Base-by-base conservation (phyloP, 2,329 filamentous ascomycete species). In the Lasiodiplodia sp. region DNA sequence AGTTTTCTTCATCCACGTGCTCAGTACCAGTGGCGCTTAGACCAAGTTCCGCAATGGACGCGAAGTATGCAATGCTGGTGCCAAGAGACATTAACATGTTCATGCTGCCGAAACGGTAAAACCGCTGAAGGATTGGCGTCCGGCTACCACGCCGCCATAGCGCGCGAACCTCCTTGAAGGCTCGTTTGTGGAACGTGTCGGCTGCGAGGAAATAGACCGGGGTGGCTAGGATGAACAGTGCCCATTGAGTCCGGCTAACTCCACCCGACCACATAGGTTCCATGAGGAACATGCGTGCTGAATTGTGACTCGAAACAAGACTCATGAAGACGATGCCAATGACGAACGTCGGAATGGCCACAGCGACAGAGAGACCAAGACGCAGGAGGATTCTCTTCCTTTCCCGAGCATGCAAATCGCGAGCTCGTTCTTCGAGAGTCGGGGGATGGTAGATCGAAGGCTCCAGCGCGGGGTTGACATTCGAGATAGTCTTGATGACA, bases 81-180 rank as follows among this genome's bases (percentile, higher is more conserved):
- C 94, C 94, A 2, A 97, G 85, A 8, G 92, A 96, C 80, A 97
- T 94, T 69, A 97, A 86, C 82, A 96, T 91, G 76, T 97, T 97
- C 94, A 97, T 97, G 82, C 94, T 97, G 10, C 94, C 94, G 75
- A 97, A 97, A n/a, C 92, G 89, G 78, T 94, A 93, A 75, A 97
- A 94, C 16, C 94, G 86, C 72, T 91, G 87, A 18, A 92, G 73
- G 4, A 96, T 77, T 0, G 93, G 92, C 0, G 90, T 90, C 47
- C 86, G 88, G 76, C 93, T 97, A 34, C 89, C 87, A 2, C 83
- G 88, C 25, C 91, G 86, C 94, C 94, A 97, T 71, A 97, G 83
- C 0, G 89, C 86, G 70, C 85, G 85, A 14, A 97, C 82, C 74
- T 97, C 94, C 77, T 94, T 96, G 72, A 94, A 77, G 0, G 93